Conservation (phyloP, 2,329 filamentous ascomycete species). For the Fusarium mangiferae region DNA sequence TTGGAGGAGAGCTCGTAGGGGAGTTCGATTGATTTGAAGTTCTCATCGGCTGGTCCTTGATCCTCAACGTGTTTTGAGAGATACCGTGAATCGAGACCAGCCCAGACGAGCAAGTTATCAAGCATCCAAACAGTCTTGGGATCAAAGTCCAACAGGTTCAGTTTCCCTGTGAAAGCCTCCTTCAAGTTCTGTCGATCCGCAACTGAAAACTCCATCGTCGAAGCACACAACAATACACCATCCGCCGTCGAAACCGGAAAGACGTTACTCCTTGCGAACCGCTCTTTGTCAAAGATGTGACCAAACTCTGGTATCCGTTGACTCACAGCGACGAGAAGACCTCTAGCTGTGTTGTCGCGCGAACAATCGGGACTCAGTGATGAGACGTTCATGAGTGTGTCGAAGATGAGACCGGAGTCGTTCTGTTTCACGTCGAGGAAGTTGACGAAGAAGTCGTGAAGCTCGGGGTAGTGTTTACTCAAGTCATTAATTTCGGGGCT, state of each 20-base stretch:
- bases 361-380: constrained; percentile 22
- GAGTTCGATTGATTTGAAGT: constrained; percentile 32
- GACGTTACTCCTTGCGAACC: constrained; percentile 19
- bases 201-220: constrained; percentile 38
- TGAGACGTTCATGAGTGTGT: constrained; percentile 29
- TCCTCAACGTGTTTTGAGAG: constrained; percentile 33
- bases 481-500: constrained; percentile 31
- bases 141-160: constrained; percentile 35
- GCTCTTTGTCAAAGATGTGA: constrained; percentile 29
- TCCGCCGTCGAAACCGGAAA: constrained; percentile 29
- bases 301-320: constrained; percentile 31
- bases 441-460: constrained; percentile 36
- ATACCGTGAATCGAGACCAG: constrained; percentile 35
- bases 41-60: constrained; percentile 1
- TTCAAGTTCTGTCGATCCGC: constrained; percentile 31
- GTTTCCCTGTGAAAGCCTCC: constrained; percentile 27
- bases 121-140: constrained; percentile 35
- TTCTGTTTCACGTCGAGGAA: constrained; percentile 31
- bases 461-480: constrained; percentile 36
- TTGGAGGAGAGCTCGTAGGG: constrained; percentile 29
- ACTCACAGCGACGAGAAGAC: constrained; percentile 29
- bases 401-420: constrained; percentile 30
- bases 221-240: constrained; percentile 27
- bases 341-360: constrained; percentile 28
- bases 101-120: constrained; percentile 31